Conservation (phyloP, 441 rosid genomes). For the Bruguiera hainesii region DNA sequence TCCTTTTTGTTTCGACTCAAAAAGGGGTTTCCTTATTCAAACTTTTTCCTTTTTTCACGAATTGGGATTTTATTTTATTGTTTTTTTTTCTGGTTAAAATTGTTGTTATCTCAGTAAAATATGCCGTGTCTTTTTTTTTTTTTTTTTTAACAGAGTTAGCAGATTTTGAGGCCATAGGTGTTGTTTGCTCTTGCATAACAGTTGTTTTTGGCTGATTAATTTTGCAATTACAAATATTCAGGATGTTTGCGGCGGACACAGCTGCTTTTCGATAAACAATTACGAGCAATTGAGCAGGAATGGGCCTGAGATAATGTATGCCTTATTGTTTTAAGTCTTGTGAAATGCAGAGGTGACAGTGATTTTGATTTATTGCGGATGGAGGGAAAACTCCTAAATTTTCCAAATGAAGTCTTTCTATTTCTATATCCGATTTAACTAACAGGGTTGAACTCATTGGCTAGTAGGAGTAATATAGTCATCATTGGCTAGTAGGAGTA, state of each 20-base stretch:
- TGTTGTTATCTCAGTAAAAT: background rate
- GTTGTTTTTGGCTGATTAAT: constrained; percentile 17
- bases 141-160: background rate
- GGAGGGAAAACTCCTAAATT: background rate
- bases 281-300: constrained; percentile 25
- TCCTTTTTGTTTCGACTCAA: background rate
- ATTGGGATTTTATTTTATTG: too few species aligned
- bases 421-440: background rate
- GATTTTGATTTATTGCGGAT: constrained; percentile 3
- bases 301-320: constrained; percentile 81
- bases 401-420: background rate
- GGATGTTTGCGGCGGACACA: constrained; percentile 78
- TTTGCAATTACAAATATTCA: constrained; percentile 31
- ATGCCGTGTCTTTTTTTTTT: background rate
- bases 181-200: constrained; percentile 1
- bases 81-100: background rate
- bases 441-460: background rate
- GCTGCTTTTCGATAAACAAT: constrained; percentile 71
- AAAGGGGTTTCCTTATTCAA: background rate
- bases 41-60: too few species aligned
- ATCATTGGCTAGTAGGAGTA: background rate
- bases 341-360: constrained; percentile 11
- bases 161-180: too few species aligned
- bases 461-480: background rate
- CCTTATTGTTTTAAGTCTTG: constrained; percentile 13